These are phyloP conservation scores for Debaryomyces subglobosus DNA, from an alignment of 1,139 yeast species.

Conservation along the genomic window DNA sequence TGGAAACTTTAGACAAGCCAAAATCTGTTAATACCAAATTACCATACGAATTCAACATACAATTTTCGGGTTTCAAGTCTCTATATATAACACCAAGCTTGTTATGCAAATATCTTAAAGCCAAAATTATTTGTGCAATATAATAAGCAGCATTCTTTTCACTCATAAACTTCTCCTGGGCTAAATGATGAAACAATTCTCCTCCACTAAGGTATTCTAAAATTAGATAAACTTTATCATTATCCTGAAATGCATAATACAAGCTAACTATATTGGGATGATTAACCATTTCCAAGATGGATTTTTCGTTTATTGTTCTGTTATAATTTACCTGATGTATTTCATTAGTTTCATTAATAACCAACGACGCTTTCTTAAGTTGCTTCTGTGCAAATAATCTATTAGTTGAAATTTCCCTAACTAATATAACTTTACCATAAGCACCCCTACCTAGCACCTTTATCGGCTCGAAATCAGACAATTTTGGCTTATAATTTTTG, in stretches of 20 bases:
- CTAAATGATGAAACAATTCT: slow-evolving; percentile 82
- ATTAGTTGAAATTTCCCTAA: slow-evolving; percentile 66
- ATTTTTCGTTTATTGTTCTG: slow-evolving; percentile 46
- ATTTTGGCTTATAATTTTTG: slow-evolving; percentile 31
- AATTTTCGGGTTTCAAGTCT: slow-evolving; percentile 92
- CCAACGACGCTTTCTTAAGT: slow-evolving; percentile 67
- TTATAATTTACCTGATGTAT: slow-evolving; percentile 39
- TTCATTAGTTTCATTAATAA: slow-evolving; percentile 42
- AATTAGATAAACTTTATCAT: slow-evolving; percentile 73
- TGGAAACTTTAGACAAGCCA: slow-evolving; percentile 81
- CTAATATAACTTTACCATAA: slow-evolving; percentile 85
- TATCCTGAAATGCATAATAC: slow-evolving; percentile 89
- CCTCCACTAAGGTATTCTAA: slow-evolving; percentile 94
- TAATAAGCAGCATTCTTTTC: slow-evolving; percentile 83
- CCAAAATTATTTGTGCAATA: slow-evolving; percentile 84
- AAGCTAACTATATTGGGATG: slow-evolving; percentile 90
- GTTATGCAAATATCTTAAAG: slow-evolving; percentile 74
- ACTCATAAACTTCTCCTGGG: slow-evolving; percentile 51
- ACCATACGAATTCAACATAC: slow-evolving; percentile 78
- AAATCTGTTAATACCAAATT: slow-evolving; percentile 88
- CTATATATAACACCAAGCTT: slow-evolving; percentile 84
- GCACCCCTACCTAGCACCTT: slow-evolving; percentile 91
- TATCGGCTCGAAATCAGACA: slow-evolving; percentile 70
- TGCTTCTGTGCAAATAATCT: slow-evolving; percentile 88
- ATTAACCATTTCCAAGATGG: slow-evolving; percentile 48